phyloP scores from a whole-genome alignment of 176 grass and related monocot species.

The Juncus inflexus region DNA sequence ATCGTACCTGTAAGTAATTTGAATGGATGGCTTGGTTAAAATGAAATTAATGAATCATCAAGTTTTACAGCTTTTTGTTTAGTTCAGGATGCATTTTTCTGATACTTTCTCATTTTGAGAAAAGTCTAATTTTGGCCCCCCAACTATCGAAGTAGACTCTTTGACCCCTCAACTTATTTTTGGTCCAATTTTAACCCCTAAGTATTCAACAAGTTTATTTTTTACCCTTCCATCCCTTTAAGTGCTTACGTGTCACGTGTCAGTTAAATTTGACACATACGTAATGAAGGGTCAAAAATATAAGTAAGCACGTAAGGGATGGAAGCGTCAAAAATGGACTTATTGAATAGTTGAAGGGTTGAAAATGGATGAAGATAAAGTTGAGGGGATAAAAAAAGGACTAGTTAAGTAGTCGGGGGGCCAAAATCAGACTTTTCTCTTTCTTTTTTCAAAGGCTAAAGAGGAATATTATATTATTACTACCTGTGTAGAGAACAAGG shows the following conservation, averaged over 20 bases:
- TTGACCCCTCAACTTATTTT: not conserved
- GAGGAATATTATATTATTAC: not conserved
- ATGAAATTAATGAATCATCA: not conserved
- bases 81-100: not conserved
- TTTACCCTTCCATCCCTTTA: not conserved
- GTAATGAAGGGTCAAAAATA: no score
- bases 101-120: not conserved
- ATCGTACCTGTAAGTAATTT: constrained; percentile 23
- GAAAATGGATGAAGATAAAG: not conserved
- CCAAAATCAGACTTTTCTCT: no score
- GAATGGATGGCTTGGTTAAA: no score
- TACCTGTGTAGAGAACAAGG: constrained; percentile 43
- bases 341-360: no score
- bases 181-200: no score
- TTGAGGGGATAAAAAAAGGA: not conserved
- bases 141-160: not conserved
- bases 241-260: not conserved
- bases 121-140: not conserved
- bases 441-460: constrained; percentile 5
- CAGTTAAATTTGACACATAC: not conserved
- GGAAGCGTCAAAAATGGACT: no score
- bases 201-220: no score
- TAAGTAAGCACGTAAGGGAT: no score
- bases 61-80: constrained; percentile 1
- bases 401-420: no score